Conservation (phyloP, 768 basidiomycete species). For the Trichaptum fuscoviolaceum region DNA sequence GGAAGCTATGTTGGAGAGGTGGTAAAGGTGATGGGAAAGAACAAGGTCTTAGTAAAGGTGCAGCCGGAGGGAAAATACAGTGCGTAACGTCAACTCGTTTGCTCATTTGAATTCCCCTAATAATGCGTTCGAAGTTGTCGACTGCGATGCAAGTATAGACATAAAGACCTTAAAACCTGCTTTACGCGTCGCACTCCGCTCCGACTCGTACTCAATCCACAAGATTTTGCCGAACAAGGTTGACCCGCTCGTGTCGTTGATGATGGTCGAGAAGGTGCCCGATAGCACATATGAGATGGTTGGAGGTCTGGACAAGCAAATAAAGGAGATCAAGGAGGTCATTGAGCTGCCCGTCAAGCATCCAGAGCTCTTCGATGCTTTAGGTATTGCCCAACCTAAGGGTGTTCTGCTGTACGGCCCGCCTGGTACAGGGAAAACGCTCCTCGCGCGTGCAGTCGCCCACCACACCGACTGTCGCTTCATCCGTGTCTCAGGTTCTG, state of each 20-base stretch:
- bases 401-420: slow-evolving; percentile 95
- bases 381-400: slow-evolving; percentile 96
- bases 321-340: slow-evolving; percentile 99
- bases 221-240: slow-evolving; percentile 97
- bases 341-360: slow-evolving; percentile 98
- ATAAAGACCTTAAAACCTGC: slow-evolving; percentile 74
- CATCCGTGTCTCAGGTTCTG: slow-evolving; percentile 90
- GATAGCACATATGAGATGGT: slow-evolving; percentile 99
- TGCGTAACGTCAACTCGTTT: slow-evolving; percentile 35
- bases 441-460: slow-evolving; percentile 91
- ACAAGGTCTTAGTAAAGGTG: slow-evolving; percentile 95
- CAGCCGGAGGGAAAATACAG: slow-evolving; percentile 99
- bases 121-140: slow-evolving; percentile 61
- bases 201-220: slow-evolving; percentile 95
- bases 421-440: slow-evolving; percentile 94
- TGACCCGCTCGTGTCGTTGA: slow-evolving; percentile 95
- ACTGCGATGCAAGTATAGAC: slow-evolving; percentile 85
- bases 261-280: slow-evolving; percentile 99
- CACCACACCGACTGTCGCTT: slow-evolving; percentile 98
- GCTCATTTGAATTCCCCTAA: not conserved
- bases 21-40: slow-evolving; percentile 99
- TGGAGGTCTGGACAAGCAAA: slow-evolving; percentile 95
- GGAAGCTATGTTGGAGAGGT: slow-evolving; percentile 98
- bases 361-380: slow-evolving; percentile 91
- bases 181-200: slow-evolving; percentile 90